Base-by-base conservation (phyloP, 1,284 basidiomycete genomes). In the Pyrrhoderma lamaoense region DNA sequence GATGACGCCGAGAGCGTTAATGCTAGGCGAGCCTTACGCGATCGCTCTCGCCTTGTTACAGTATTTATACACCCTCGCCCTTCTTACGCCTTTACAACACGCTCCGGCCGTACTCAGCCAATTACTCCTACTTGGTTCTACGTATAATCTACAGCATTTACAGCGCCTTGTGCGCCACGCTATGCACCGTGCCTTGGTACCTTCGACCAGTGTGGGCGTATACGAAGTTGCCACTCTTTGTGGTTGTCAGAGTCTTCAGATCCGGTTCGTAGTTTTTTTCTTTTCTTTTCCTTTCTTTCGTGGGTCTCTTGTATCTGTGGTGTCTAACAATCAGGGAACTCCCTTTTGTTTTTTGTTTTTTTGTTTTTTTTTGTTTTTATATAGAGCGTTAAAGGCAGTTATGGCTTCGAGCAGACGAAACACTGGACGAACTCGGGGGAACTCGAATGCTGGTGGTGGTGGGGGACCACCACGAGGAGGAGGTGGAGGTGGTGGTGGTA, bases 171-270 rank as follows among this genome's bases (percentile, higher is more conserved):
- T 93, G 11, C 86, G 87, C 57, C 93, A 98, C 65, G 90, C 92
- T 1, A 89, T 97, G 79, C 94, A 98, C 62, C 79, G 84, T 31
- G 80, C 87, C 14, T 68, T 97, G 21, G 88, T 86, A 38, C 88
- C 89, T 57, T 77, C 82, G 7, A 89, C 85, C 7, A 89, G 89
- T 11, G 88, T 94, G 8, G 89, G 88, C 38, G 86, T 96, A 22
- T 94, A 95, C 64, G 93, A 95, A 64, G 90, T 95, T 4, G 92
- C 93, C 3, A 93, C 92, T 1, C 72, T 96, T 8, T 93, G 92
- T 62, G 89, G 82, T 59, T 89, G 88, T 65, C 80, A 89, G 58
- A 88, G 86, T 60, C 70, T 97, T 49, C 90, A 95, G 62, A 92
- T 95, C 58, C 76, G 92, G 79, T 85, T 60, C 53, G 82, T 68